Evolutionary conservation across 139 green algal genomes (phyloP), one percentile per base, ranked within the genome.

Genomic region (Trebouxia sp.): DNA sequence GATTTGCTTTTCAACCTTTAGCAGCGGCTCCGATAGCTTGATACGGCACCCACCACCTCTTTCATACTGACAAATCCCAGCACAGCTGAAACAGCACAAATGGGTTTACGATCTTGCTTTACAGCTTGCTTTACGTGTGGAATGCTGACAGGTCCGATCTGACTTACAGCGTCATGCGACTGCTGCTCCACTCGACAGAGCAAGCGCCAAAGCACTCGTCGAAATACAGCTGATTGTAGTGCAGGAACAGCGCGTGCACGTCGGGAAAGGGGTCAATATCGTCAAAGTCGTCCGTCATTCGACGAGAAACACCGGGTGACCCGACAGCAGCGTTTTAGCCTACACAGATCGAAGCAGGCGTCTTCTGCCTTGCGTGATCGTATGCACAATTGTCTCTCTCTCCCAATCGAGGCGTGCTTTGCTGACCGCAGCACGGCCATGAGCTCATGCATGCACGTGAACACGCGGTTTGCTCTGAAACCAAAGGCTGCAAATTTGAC

Each of bases 171-270:
- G 94, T 97, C 94, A 97, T 97, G 3, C 91, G 80, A 5, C 45
- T 76, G 24, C 75, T 91, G 78, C 84, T 91, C 94, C 94, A 97
- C 67, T 96, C 87, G 1, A 97, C 94, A 0, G 65, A 89, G 78
- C 86, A 91, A 17, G 86, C 90, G 1, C 83, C 87, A 0, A 96
- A 82, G 4, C 74, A 81, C 22, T 77, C 53, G 17, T 88, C 75
- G 47, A 97, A 97, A 75, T 97, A 97, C 0, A 96, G 56, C 1
- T 84, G 35, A 53, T 91, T 92, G 85, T 95, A 96, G 65, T 92
- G 81, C 14, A 74, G 24, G 35, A 97, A 97, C 24, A 97, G 83
- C 5, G 83, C 43, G 41, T 90, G 76, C 3, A 96, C 88, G 43
- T 96, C 92, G 5, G 90, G 87, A 20, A 69, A 84, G 26, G 86